phyloP scores from a whole-genome alignment of 306 rosid species.

The Vicia sativa region DNA sequence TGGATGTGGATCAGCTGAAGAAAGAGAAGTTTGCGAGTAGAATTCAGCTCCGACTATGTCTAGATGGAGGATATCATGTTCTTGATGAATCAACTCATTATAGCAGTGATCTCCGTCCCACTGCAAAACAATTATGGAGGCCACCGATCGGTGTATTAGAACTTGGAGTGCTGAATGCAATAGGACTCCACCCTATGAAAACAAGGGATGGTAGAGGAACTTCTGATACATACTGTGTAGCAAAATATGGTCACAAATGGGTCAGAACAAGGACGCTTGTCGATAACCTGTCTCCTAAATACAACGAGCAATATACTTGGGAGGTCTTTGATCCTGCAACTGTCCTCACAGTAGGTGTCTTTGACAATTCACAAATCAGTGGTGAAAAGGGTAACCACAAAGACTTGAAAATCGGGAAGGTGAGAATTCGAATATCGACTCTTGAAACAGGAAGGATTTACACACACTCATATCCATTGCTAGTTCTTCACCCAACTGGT shows the following conservation, averaged over 20 bases:
- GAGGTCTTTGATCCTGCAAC: conserved; percentile 58
- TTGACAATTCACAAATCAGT: conserved; percentile 49
- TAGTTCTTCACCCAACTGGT: conserved; percentile 53
- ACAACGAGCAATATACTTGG: conserved; percentile 61
- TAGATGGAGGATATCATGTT: conserved; percentile 60
- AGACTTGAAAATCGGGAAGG: conserved; percentile 55
- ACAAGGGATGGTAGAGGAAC: conserved; percentile 47
- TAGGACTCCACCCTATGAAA: conserved; percentile 55
- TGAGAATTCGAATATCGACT: conserved; percentile 55
- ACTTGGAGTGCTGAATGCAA: conserved; percentile 51
- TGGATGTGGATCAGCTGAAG: conserved; percentile 55
- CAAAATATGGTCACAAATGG: conserved; percentile 59
- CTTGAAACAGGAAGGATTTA: conserved; percentile 50
- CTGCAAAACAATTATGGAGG: conserved; percentile 54
- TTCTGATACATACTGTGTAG: conserved; percentile 57
- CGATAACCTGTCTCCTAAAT: conserved; percentile 46
- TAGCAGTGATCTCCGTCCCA: conserved; percentile 57
- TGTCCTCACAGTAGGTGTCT: conserved; percentile 53
- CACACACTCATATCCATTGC: conserved; percentile 51
- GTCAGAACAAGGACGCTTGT: conserved; percentile 52
- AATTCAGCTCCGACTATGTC: conserved; percentile 48
- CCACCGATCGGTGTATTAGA: conserved; percentile 50
- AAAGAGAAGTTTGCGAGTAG: conserved; percentile 50
- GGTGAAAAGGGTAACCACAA: conserved; percentile 36
- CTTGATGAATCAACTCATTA: conserved; percentile 56